phyloP scores from a whole-genome alignment of 2,329 filamentous ascomycete species.

The Apiospora pterosperma region DNA sequence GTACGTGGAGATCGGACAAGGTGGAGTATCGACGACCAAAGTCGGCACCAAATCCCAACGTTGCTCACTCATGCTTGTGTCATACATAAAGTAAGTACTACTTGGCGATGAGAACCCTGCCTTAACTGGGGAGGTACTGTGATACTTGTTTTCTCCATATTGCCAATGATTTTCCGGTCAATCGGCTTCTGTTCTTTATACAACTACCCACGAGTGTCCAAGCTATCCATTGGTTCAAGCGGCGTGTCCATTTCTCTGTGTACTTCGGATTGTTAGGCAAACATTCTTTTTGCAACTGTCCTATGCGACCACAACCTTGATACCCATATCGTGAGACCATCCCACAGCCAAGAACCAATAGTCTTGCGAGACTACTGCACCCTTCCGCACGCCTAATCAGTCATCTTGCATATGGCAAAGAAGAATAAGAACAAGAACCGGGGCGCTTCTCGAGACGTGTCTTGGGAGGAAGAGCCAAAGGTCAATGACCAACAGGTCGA shows the following conservation, averaged over 20 bases:
- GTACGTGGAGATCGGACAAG: neutral
- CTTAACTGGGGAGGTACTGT: neutral
- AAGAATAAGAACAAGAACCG: slow-evolving; percentile 5
- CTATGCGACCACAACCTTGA: slow-evolving; percentile 5
- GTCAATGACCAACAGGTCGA: slow-evolving; percentile 6
- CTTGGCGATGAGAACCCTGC: neutral
- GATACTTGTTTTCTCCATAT: slow-evolving; percentile 2
- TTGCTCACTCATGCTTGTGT: slow-evolving; percentile 1
- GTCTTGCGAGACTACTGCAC: slow-evolving; percentile 4
- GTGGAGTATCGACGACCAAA: neutral
- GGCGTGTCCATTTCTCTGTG: neutral
- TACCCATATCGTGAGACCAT: slow-evolving; percentile 9
- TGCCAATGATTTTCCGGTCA: slow-evolving; percentile 6
- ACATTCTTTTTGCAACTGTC: neutral
- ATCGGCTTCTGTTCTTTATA: slow-evolving; percentile 3
- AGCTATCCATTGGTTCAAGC: neutral
- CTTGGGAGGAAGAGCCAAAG: slow-evolving; percentile 4
- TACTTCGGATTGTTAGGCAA: neutral
- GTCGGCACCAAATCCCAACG: neutral
- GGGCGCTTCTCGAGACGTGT: neutral
- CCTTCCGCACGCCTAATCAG: slow-evolving; percentile 6
- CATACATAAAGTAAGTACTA: neutral
- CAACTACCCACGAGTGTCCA: neutral
- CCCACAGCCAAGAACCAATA: slow-evolving; percentile 6
- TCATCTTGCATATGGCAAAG: slow-evolving; percentile 8